phyloP scores from a whole-genome alignment of 768 basidiomycete genomes.

The Boletus huronensis region DNA sequence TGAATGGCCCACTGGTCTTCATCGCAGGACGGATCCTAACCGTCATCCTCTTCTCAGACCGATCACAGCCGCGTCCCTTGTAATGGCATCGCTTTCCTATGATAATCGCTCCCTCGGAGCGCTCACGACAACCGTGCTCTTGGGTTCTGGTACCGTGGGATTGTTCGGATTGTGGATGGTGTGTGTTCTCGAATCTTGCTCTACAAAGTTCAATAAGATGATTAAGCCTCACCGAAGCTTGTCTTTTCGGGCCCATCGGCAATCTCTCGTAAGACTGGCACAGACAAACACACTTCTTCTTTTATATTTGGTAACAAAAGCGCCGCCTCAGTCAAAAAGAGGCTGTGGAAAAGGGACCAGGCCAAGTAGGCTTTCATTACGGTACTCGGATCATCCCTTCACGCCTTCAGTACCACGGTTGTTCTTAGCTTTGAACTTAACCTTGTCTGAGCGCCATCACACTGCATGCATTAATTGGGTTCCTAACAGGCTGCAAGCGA shows the following conservation, averaged over 20 bases:
- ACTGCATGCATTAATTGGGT: conserved; percentile 16
- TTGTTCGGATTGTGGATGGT: conserved; percentile 74
- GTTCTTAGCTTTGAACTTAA: conserved; percentile 24
- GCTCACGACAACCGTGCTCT: conserved; percentile 49
- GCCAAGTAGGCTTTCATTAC: conserved; percentile 20
- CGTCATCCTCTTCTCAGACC: conserved; percentile 64
- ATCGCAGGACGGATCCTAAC: conserved; percentile 23
- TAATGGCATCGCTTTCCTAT: conserved; percentile 64
- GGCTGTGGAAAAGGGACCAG: conserved; percentile 48
- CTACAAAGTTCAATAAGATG: conserved; percentile 9
- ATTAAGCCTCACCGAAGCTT: conserved; percentile 40
- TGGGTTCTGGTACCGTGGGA: conserved; percentile 50
- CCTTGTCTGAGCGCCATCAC: conserved; percentile 19
- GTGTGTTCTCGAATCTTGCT: conserved; percentile 36
- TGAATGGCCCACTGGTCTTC: conserved; percentile 31
- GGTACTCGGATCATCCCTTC: conserved; percentile 17
- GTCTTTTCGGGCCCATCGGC: conserved; percentile 55
- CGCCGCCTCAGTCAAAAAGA: conserved; percentile 62
- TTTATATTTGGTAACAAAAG: conserved; percentile 77
- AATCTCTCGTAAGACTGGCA: conserved; percentile 70
- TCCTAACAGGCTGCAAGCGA: conserved; percentile 7
- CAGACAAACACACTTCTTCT: conserved; percentile 76
- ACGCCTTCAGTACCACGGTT: conserved; percentile 7
- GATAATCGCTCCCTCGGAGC: conserved; percentile 57
- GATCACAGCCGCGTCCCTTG: conserved; percentile 47